Conservation (phyloP, 805 yeast species). For the Maudiozyma pseudohumilis region DNA sequence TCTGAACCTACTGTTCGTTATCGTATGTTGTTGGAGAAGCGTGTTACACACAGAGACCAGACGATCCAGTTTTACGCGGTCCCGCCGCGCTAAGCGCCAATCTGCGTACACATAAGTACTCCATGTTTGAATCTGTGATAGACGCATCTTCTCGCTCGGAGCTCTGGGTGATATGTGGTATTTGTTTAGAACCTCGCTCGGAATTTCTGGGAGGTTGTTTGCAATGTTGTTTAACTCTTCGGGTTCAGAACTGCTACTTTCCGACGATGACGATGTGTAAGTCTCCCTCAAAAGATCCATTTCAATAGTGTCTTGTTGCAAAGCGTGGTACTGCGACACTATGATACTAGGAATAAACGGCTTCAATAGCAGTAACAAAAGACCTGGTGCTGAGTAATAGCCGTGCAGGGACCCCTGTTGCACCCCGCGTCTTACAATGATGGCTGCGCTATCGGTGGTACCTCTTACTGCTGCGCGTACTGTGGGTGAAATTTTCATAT, state of each 20-base stretch:
- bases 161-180: constrained; percentile 18
- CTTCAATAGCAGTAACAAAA: no score
- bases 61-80: constrained; percentile 10
- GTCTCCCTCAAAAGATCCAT: constrained; percentile 15
- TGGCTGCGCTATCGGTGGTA: no score
- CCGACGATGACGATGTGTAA: constrained; percentile 9
- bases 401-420: no score
- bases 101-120: constrained; percentile 20
- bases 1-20: constrained; percentile 9
- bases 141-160: neutral
- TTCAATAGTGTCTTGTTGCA: no score
- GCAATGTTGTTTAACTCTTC: neutral
- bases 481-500: no score
- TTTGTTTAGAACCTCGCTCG: constrained; percentile 16
- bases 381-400: no score
- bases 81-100: constrained; percentile 15
- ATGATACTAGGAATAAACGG: no score
- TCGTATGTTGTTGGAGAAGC: neutral
- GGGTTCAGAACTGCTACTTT: constrained; percentile 7
- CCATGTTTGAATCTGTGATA: constrained; percentile 4
- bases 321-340: no score
- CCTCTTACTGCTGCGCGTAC: no score
- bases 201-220: constrained; percentile 11
- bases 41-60: constrained; percentile 8
- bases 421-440: no score